These are phyloP conservation scores for Phytophthora idaei DNA, from an alignment of 352 stramenopile species.

Conservation along the genomic window DNA sequence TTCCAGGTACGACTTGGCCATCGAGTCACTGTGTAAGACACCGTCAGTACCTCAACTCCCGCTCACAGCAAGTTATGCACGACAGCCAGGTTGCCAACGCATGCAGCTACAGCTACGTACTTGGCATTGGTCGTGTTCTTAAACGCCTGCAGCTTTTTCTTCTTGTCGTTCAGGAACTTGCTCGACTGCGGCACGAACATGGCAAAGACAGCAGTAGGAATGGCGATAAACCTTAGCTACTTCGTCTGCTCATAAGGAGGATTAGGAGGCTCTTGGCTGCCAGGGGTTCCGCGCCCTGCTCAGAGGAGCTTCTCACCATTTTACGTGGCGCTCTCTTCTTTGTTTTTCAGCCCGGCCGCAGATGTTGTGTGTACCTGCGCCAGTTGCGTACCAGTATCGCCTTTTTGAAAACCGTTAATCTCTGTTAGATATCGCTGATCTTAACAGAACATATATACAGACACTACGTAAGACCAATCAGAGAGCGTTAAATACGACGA, in stretches of 20 bases:
- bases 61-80: not conserved
- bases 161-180: constrained; percentile 66
- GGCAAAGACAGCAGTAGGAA: constrained; percentile 1
- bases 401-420: too few species aligned
- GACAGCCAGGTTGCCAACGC: not conserved
- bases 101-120: constrained; percentile 36
- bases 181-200: constrained; percentile 27
- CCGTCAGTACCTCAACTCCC: not conserved
- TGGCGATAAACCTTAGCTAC: constrained; percentile 2
- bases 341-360: constrained; percentile 17
- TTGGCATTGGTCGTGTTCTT: constrained; percentile 77
- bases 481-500: too few species aligned
- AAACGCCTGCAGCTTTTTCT: constrained; percentile 73
- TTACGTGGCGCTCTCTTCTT: constrained; percentile 25
- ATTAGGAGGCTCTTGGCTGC: not conserved
- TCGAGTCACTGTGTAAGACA: constrained; percentile 50
- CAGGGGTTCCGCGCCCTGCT: not conserved
- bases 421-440: too few species aligned
- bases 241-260: not conserved
- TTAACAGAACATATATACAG: too few species aligned
- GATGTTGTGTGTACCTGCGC: not conserved
- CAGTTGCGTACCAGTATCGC: too few species aligned
- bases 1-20: constrained; percentile 74
- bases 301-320: constrained; percentile 29
- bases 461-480: too few species aligned